Evolutionary conservation across 1,139 yeast species (phyloP), one percentile per base, ranked within the genome.

Genomic region (Candida labiduridarum): DNA sequence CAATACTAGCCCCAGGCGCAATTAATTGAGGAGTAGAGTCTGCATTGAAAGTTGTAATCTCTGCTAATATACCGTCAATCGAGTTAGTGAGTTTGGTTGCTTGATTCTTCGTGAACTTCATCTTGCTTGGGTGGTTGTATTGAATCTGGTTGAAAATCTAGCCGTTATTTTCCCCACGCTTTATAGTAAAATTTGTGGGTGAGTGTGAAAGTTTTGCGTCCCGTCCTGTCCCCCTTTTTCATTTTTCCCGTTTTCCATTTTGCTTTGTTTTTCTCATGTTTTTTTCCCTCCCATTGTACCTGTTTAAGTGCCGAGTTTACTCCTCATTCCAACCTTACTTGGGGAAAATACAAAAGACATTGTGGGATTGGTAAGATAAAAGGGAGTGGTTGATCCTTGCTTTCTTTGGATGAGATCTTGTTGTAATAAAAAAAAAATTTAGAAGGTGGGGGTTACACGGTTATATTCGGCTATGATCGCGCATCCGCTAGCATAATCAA

Each of bases 1-100:
- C 76, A 27, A 66, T 65, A 7, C 63, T 58, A 19, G 64, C 59
- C 1, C 66, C 72, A 22, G 68, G 67, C 0, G 59, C 59, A 14
- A 67, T 51, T 48, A 62, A 56, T 6, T 61, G 59, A 3, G 54
- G 53, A 15, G 49, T 50, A 3, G 45, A 45, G 18, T 53, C 54
- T 2, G 48, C 46, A 14, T 54, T 52, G 8, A 49, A 36, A 2
- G 58, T 55, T 1, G 62, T 57, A 6, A 56, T 48, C 4, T 55
- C 56, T n/a, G 45, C 42, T 16, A 64, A 53, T 6, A 59, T 35
- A 12, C 50, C 51, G 47, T 62, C 61, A 12, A 64, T 35, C n/a
- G 56, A 49, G 14, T 34, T 18, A 11, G 39, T 34, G 10, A 58
- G 47, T 7, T 44, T 47, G 9, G 42, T n/a, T 19, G 41, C 8